These are phyloP conservation scores for Alternaria sp. DNA, from an alignment of 2,329 filamentous ascomycete genomes.

Conservation along the genomic window DNA sequence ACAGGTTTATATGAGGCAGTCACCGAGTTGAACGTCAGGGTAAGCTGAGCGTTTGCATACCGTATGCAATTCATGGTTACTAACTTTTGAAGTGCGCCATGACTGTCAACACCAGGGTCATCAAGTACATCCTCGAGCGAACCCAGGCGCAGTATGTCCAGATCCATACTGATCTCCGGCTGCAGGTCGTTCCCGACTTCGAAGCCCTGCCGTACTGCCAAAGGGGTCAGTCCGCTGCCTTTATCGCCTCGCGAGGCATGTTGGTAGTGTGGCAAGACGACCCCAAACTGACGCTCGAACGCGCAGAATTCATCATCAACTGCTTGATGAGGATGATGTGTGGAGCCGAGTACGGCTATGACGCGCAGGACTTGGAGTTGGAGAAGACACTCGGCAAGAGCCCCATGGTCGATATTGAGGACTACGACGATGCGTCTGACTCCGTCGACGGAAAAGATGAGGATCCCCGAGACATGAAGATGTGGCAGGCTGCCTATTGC, in stretches of 20 bases:
- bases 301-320: constrained; percentile 76
- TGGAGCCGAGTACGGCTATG: constrained; percentile 58
- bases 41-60: constrained; percentile 43
- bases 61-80: background rate
- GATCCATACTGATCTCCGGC: constrained; percentile 64
- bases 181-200: constrained; percentile 69
- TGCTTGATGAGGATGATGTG: constrained; percentile 78
- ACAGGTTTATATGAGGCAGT: constrained; percentile 62
- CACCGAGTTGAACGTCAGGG: constrained; percentile 62
- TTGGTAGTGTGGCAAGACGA: constrained; percentile 86
- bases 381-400: constrained; percentile 41
- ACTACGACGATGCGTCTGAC: constrained; percentile 34
- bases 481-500: constrained; percentile 65
- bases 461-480: constrained; percentile 59
- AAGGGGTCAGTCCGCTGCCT: constrained; percentile 83
- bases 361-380: constrained; percentile 49
- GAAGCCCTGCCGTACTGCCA: constrained; percentile 66
- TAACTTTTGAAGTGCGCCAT: constrained; percentile 64
- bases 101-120: constrained; percentile 71
- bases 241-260: constrained; percentile 74
- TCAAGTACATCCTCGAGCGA: constrained; percentile 64
- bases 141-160: constrained; percentile 65
- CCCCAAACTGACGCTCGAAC: constrained; percentile 71
- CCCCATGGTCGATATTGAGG: constrained; percentile 23
- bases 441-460: constrained; percentile 44